These are phyloP conservation scores for Colletotrichum paranaense DNA, from an alignment of 2,329 filamentous ascomycete genomes.

Conservation along the genomic window DNA sequence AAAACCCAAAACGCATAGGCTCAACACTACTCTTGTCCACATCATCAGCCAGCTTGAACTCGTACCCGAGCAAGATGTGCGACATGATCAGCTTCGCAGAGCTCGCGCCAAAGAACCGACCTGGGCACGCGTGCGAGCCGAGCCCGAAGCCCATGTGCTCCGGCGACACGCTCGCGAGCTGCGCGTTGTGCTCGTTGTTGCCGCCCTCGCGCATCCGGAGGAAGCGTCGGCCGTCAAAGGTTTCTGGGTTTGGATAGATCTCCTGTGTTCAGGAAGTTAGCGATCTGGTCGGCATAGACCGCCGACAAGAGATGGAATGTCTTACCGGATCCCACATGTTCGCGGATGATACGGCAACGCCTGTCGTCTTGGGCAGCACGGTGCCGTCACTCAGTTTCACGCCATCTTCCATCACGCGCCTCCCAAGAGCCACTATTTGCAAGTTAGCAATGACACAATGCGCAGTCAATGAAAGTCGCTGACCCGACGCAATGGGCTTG, in stretches of 20 bases:
- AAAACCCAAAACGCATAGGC: slow-evolving; percentile 14
- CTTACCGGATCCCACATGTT: slow-evolving; percentile 15
- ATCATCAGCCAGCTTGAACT: slow-evolving; percentile 51
- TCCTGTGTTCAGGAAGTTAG: neutral
- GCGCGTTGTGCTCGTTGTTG: slow-evolving; percentile 40
- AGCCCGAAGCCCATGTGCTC: slow-evolving; percentile 54
- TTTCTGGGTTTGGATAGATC: slow-evolving; percentile 8
- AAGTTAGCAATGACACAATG: no score
- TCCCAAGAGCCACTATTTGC: neutral
- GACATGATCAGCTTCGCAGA: slow-evolving; percentile 57
- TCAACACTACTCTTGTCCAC: slow-evolving; percentile 28
- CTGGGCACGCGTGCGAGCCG: slow-evolving; percentile 59
- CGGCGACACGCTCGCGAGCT: slow-evolving; percentile 53
- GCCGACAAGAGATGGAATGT: neutral
- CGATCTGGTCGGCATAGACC: fast-evolving
- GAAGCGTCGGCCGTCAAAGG: slow-evolving; percentile 21
- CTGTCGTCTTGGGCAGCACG: slow-evolving; percentile 7
- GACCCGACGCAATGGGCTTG: slow-evolving; percentile 15
- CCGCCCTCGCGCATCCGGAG: slow-evolving; percentile 16
- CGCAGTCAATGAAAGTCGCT: no score
- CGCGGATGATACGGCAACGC: neutral
- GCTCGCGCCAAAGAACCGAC: slow-evolving; percentile 58
- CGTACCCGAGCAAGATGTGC: slow-evolving; percentile 53
- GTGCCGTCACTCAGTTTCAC: slow-evolving; percentile 18
- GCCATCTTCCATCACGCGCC: slow-evolving; percentile 6